Evolutionary conservation across 768 basidiomycete genomes (phyloP), one percentile per base, ranked within the genome.

Genomic region (Lentinula sp.): DNA sequence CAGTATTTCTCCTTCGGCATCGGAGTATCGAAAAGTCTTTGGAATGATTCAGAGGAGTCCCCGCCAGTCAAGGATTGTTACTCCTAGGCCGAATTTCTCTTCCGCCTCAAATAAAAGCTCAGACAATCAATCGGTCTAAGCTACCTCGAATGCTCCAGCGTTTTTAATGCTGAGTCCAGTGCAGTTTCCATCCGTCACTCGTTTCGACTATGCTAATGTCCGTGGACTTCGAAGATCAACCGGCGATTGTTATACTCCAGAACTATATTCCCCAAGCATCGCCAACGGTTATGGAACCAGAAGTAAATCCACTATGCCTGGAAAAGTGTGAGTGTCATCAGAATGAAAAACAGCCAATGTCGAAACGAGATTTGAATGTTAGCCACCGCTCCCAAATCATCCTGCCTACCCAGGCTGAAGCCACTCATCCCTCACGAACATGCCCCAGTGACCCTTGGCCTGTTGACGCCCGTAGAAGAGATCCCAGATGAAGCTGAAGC

Each of bases 381-480:
- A 40, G 42, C 55, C 7, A 39, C 10, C 23, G 55, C 55, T 6
- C 40, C 35, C 21, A 40, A 11, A 16, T 28, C 35, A 18, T 7
- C 37, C 55, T 31, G 18, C 13, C n/a, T 28, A 23, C 57, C 45
- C 48, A 59, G 34, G 57, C 48, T 59, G 57, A 46, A 39, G 57
- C 34, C 57, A 13, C 45, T 59, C 18, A 21, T 49, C 13, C 48
- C 49, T 18, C 46, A 45, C 3, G 57, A 59, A 15, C 45, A 50
- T 18, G 45, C 34, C 46, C 9, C 31, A 35, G 31, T 13, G n/a
- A 42, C 46, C 43, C 18, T 59, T 35, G 43, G 45, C 57, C 34
- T 59, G 21, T 35, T 59, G 48, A 59, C 57, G 6, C 57, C 57
- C 21, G 57, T 59, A 9, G 57, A 59, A 11, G 57, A 59, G 37